phyloP scores from a whole-genome alignment of 2,329 filamentous ascomycete genomes.

The Trichophyton benhamiae region DNA sequence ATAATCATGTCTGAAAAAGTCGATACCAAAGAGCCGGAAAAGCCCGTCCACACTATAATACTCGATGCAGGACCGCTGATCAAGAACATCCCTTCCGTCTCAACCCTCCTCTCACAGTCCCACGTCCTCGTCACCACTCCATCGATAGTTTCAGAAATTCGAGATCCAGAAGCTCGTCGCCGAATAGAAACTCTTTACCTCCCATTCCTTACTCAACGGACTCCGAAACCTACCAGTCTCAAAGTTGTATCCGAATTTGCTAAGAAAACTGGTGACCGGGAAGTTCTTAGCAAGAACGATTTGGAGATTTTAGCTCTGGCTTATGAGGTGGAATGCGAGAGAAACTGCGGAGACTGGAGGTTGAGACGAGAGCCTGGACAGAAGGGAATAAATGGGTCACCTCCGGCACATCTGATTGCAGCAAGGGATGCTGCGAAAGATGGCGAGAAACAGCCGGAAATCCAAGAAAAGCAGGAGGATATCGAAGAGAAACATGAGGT shows the following conservation, averaged over 20 bases:
- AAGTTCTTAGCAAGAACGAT: conserved; percentile 80
- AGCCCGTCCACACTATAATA: conserved; percentile 69
- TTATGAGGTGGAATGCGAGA: conserved; percentile 88
- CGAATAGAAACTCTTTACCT: conserved; percentile 73
- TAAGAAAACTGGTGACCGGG: conserved; percentile 74
- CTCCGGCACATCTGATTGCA: conserved; percentile 32
- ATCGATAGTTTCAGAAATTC: conserved; percentile 73
- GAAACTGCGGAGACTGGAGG: conserved; percentile 80
- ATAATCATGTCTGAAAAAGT: conserved; percentile 18
- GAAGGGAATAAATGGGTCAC: conserved; percentile 60
- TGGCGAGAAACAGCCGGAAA: conserved; percentile 14
- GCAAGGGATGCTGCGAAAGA: conserved; percentile 15
- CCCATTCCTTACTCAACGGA: conserved; percentile 70
- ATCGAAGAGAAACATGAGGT: conserved; percentile 19
- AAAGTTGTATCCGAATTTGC: conserved; percentile 75
- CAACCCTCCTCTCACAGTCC: conserved; percentile 64
- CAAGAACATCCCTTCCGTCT: conserved; percentile 78
- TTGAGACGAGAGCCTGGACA: conserved; percentile 67
- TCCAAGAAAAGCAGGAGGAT: conserved; percentile 15
- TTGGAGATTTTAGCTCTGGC: conserved; percentile 77
- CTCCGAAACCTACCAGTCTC: conserved; percentile 62
- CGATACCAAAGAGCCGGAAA: conserved; percentile 28
- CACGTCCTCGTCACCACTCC: conserved; percentile 72
- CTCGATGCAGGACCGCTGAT: conserved; percentile 89
- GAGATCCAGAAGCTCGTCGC: conserved; percentile 66